Conservation (phyloP, 164 flowering plant species). For the Piper betle region DNA sequence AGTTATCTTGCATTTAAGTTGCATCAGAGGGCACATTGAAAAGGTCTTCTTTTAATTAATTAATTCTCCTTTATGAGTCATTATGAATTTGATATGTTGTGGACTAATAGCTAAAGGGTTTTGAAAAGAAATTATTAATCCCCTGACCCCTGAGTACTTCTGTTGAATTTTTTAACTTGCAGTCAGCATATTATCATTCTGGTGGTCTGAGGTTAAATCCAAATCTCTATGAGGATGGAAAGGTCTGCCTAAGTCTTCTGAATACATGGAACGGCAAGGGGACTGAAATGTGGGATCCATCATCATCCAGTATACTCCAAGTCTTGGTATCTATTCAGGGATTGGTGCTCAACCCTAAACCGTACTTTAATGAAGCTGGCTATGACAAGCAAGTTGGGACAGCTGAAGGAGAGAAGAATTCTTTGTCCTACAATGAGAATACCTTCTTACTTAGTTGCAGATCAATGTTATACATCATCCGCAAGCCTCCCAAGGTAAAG, state of each 20-base stretch:
- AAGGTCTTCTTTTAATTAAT: too few species aligned
- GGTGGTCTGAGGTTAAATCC: constrained; percentile 99
- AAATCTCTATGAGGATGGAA: constrained; percentile 95
- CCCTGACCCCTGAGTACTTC: neutral
- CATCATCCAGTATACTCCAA: constrained; percentile 95
- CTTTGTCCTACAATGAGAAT: constrained; percentile 90
- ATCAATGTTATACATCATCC: constrained; percentile 79
- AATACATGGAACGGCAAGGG: constrained; percentile 99
- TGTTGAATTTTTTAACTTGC: constrained; percentile 16
- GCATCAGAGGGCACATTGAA: too few species aligned
- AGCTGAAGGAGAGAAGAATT: constrained; percentile 98
- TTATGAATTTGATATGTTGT: too few species aligned
- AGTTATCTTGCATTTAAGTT: too few species aligned
- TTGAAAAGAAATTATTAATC: too few species aligned
- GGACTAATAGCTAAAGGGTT: too few species aligned
- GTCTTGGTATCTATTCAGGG: constrained; percentile 98
- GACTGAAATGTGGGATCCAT: constrained; percentile 96
- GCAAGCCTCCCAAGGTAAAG: constrained; percentile 83
- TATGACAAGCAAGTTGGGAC: constrained; percentile 97
- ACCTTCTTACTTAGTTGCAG: constrained; percentile 91
- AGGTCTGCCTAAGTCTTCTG: constrained; percentile 94
- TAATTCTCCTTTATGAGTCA: too few species aligned
- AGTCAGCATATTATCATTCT: constrained; percentile 97
- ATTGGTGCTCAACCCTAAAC: constrained; percentile 82
- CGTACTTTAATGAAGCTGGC: constrained; percentile 99